Evolutionary conservation across 2,329 filamentous ascomycete species (phyloP).

Genomic region (Sphaceloma murrayae): DNA sequence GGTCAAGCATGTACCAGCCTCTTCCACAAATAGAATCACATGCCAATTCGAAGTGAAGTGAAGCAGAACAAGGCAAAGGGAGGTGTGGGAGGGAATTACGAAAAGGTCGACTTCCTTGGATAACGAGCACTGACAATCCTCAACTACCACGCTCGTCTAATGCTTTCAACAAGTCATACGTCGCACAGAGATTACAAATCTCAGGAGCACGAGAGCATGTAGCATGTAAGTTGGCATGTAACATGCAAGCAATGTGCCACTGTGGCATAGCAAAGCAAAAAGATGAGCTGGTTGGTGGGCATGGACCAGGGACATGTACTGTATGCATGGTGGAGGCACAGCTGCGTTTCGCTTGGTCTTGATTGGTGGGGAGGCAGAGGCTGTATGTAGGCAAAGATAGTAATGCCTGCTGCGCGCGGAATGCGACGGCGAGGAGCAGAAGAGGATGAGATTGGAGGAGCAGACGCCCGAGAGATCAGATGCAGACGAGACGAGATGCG

Average conservation of each 20-base stretch:
- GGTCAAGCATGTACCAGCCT: constrained; percentile 6
- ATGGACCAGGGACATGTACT: background rate
- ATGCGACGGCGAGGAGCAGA: too few species aligned
- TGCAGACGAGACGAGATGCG: background rate
- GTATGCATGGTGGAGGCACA: constrained; percentile 15
- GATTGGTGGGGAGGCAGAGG: constrained; percentile 3
- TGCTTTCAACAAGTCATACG: background rate
- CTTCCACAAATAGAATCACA: constrained; percentile 2
- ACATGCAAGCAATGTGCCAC: constrained; percentile 10
- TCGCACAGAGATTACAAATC: constrained; percentile 7
- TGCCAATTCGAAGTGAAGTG: background rate
- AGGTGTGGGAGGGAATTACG: background rate
- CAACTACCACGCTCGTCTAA: background rate
- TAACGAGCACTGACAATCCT: background rate
- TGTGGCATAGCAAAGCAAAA: constrained; percentile 6
- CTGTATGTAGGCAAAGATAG: constrained; percentile 7
- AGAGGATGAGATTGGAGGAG: constrained; percentile 9
- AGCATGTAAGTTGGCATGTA: too few species aligned
- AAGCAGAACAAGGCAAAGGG: background rate
- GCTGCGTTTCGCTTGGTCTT: background rate
- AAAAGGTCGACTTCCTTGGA: background rate
- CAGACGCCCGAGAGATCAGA: background rate
- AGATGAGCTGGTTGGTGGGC: constrained; percentile 9
- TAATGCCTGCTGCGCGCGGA: constrained; percentile 10
- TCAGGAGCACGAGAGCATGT: background rate